Base-by-base conservation (phyloP, 1,284 basidiomycete species). In the Schizophyllum commune region DNA sequence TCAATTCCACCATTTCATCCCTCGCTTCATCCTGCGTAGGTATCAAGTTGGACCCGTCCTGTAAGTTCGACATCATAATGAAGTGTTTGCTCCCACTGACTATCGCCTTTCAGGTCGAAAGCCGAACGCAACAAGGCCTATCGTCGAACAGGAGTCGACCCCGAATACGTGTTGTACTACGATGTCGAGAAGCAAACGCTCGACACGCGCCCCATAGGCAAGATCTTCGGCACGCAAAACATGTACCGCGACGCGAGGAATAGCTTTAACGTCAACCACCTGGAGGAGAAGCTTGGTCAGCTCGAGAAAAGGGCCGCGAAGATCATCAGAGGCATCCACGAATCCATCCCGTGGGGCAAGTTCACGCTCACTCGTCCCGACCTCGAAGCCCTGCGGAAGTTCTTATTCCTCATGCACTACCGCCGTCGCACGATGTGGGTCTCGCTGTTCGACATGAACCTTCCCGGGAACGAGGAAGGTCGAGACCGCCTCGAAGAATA, bases 391-490 rank as follows among this genome's bases (percentile, higher is more conserved):
- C 61, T 74, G 39, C 65, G 72, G 5, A 74, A 72, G 62, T 75
- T 74, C 55, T 65, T 74, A 6, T 72, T 72, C 58, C 20, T 74
- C 22, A 70, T 73, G 72, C 69, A 73, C 47, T 71, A 68, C 62
- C 71, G 73, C 15, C 63, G 65, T 22, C 64, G 62, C 55, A 63
- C 61, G 11, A 58, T 64, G 5, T 62, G 66, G 15, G 39, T 58
- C 6, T 63, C 55, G 4, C 73, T 70, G 58, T 72, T 70, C 34
- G 62, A 69, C 22, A 70, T 67, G 32, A 65, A 66, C 32, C 65
- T 69, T 65, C 68, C n/a, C 6, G 60, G 66, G 4, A 70, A 70
- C 20, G 64, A 65, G n/a, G 22, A 54, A 5, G 11, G 59, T 6
- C 64, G 63, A 17, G 66, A 68, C 34, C 72, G 71, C 70, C 66